phyloP scores from a whole-genome alignment of 202 grass and related monocot species.

The Panicum virgatum region DNA sequence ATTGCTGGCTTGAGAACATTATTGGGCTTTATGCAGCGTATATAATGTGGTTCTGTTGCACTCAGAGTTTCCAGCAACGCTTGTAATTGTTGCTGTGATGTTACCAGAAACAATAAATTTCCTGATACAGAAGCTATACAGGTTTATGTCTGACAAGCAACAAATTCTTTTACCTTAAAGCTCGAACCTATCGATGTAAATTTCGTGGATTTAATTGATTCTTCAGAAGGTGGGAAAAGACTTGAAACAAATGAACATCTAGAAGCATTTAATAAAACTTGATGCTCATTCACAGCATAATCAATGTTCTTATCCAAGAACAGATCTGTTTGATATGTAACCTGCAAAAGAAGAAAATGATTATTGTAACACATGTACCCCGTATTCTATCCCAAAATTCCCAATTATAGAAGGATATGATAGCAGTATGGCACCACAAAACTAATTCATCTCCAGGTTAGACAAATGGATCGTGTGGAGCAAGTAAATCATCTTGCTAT shows the following conservation, averaged over 20 bases:
- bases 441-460: conserved; percentile 10
- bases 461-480: neutral
- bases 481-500: neutral
- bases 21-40: conserved; percentile 97
- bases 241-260: conserved; percentile 77
- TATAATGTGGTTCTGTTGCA: conserved; percentile 84
- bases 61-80: conserved; percentile 88
- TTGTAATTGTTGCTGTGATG: conserved; percentile 98
- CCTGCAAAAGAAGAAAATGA: conserved; percentile 57
- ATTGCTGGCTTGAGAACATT: conserved; percentile 93
- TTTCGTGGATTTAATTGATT: conserved; percentile 90
- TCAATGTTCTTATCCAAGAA: conserved; percentile 99
- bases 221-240: conserved; percentile 87
- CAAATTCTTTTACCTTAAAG: conserved; percentile 76
- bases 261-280: conserved; percentile 83
- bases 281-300: conserved; percentile 97
- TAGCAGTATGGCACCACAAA: conserved; percentile 14
- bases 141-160: conserved; percentile 18
- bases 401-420: conserved; percentile 16
- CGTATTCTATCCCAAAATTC: conserved; percentile 1
- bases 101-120: conserved; percentile 36
- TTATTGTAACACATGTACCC: conserved; percentile 15
- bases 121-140: conserved; percentile 5
- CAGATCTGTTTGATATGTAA: conserved; percentile 92
- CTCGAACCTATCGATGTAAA: conserved; percentile 92